Evolutionary conservation across 2,329 filamentous ascomycete species (phyloP).

Genomic region (Blastomyces parvus): DNA sequence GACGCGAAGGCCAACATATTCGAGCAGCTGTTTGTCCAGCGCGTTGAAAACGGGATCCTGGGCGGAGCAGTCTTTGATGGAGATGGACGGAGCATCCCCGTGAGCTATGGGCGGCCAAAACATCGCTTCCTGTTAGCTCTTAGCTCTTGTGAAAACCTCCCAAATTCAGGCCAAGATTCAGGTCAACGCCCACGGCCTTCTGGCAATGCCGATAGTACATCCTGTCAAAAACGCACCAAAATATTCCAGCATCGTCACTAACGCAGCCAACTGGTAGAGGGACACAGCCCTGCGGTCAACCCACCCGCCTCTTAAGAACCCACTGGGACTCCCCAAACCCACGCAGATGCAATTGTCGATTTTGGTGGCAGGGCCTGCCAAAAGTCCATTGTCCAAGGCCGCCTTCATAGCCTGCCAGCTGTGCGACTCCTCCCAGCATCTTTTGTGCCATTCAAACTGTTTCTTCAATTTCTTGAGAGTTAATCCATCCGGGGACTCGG

Average conservation of each 20-base stretch:
- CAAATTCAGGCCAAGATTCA: neutral
- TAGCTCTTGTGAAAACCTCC: conserved; percentile 4
- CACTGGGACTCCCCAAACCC: conserved; percentile 35
- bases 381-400: conserved; percentile 9
- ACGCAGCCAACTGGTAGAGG: conserved; percentile 33
- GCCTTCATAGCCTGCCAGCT: conserved; percentile 21
- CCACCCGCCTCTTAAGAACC: conserved; percentile 34
- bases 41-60: conserved; percentile 44
- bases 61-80: conserved; percentile 45
- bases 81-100: neutral
- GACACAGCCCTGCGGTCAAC: conserved; percentile 34
- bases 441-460: conserved; percentile 24
- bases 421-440: conserved; percentile 24
- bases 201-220: neutral
- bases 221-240: conserved; percentile 19
- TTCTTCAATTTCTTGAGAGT: conserved; percentile 25
- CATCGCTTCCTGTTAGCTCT: conserved; percentile 6
- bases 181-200: neutral
- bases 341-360: conserved; percentile 30
- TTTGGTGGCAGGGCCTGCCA: neutral
- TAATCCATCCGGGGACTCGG: conserved; percentile 28
- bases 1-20: conserved; percentile 28
- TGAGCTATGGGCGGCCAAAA: neutral
- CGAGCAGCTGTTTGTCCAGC: conserved; percentile 32
- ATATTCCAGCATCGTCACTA: conserved; percentile 24